A percentile compares a stretch with the other conserved stretches of the same genome.
These are phyloP conservation scores for Aurantiochytrium sp. DNA, from an alignment of 108 stramenopile genomes.

Conservation along the genomic window DNA sequence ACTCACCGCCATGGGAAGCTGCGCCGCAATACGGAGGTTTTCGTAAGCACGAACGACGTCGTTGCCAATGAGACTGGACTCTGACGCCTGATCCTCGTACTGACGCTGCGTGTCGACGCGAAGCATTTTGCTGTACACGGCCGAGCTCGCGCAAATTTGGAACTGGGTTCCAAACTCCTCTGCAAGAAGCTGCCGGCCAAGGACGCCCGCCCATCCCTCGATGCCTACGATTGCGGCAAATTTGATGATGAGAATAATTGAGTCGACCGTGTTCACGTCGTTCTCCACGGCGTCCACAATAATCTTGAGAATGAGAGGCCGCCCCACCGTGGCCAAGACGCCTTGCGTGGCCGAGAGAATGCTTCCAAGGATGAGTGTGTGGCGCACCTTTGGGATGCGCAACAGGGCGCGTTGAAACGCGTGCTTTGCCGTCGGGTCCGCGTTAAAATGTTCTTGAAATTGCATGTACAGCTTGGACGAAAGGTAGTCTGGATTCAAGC, in stretches of 20 bases:
- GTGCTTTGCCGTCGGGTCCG: neutral
- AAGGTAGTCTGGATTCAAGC: neutral
- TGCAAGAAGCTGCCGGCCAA: neutral
- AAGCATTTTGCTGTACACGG: constrained; percentile 5
- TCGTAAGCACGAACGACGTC: neutral
- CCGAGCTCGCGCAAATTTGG: neutral
- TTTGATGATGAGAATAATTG: neutral
- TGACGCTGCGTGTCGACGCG: neutral
- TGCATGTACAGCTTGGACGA: neutral
- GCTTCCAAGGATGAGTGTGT: neutral
- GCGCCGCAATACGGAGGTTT: neutral
- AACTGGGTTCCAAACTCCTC: constrained; percentile 17
- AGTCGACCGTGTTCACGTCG: neutral
- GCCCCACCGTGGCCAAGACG: neutral
- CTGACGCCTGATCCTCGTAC: neutral
- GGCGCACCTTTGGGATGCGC: neutral
- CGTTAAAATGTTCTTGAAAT: neutral
- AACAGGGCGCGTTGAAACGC: neutral
- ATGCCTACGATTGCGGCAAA: neutral
- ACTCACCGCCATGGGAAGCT: neutral
- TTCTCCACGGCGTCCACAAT: neutral
- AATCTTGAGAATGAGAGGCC: neutral
- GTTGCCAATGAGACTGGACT: neutral
- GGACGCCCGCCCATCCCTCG: neutral
- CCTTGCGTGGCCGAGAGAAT: neutral